Base-by-base conservation (phyloP, 345 rosid genomes). In the Viola odorata region DNA sequence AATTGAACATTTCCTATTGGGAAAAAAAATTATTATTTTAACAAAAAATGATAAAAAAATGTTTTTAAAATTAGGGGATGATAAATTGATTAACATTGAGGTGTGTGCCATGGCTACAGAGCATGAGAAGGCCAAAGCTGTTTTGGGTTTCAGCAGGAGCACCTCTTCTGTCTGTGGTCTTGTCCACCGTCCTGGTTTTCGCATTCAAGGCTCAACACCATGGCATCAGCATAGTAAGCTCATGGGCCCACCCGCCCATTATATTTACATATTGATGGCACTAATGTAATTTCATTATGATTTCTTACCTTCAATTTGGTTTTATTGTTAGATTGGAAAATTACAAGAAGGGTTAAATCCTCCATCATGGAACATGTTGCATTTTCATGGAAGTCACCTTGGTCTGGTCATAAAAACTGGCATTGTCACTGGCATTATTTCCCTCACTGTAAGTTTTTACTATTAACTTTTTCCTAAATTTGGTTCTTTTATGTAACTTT, bases 81-180 rank as follows among this genome's bases (percentile, higher is more conserved):
- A 23, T 23, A 23, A 23, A 23, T 23, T 23, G 32, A 23, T 2
- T 23, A 16, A 45, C 45, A n/a, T 59, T 60, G 67, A 50, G 23
- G 9, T 38, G 63, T 68, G 70, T 68, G 74, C 60, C 73, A 44
- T 71, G 76, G 76, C 80, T 23, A 23, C 32, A 91, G 98, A 80
- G 95, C 78, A 81, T 82, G 82, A 89, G 65, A 70, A 85, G 65
- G 52, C 94, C 96, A 41, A 84, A 72, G 70, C 75, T 89, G 61
- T 89, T 86, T 65, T 89, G 96, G 96, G 81, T 89, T 47, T 83
- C 96, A 54, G 96, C 91, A 0, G 91, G 89, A 68, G 87, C 96
- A 12, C 98, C 98, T 7, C 84, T 92, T 45, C 51, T 75, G 39
- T 89, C 81, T 13, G 96, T 92, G 42, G 78, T 89, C 48, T n/a